Percentiles rank a stretch among this genome's conserved stretches.
Evolutionary conservation across 2,329 filamentous ascomycete genomes (phyloP).

Genomic region (Talaromyces sp.): DNA sequence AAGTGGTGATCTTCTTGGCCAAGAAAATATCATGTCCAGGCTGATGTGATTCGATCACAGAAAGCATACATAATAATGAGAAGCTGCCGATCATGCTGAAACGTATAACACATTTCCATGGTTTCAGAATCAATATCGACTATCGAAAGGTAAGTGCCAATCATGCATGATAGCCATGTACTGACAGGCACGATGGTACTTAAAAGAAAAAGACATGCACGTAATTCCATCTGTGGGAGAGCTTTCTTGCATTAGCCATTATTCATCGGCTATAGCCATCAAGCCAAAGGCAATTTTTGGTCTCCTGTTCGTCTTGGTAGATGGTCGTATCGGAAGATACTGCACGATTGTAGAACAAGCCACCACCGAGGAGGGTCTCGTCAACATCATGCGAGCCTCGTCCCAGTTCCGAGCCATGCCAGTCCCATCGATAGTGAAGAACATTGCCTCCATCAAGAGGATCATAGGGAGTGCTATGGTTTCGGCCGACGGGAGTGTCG

Average conservation of each 20-base stretch:
- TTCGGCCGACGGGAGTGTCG: slow-evolving; percentile 1
- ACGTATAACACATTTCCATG: background rate
- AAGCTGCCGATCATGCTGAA: background rate
- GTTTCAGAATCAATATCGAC: background rate
- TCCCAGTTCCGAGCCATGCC: slow-evolving; percentile 9
- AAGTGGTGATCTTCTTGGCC: slow-evolving; percentile 7
- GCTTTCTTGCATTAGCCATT: background rate
- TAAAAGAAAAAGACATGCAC: background rate
- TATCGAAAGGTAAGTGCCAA: background rate
- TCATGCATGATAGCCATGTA: background rate
- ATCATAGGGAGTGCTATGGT: slow-evolving; percentile 8
- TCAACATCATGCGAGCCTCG: slow-evolving; percentile 2
- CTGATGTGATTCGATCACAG: slow-evolving; percentile 5
- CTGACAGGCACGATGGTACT: background rate
- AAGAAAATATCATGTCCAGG: slow-evolving; percentile 8
- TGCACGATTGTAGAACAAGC: slow-evolving; percentile 10
- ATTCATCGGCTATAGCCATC: slow-evolving; percentile 13
- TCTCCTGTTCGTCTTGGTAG: slow-evolving; percentile 14
- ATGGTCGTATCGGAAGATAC: slow-evolving; percentile 11
- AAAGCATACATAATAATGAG: slow-evolving; percentile 10
- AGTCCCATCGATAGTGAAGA: slow-evolving; percentile 19
- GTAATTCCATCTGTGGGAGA: background rate
- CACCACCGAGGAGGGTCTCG: background rate
- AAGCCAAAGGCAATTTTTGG: slow-evolving; percentile 17
- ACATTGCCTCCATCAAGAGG: slow-evolving; percentile 17